Evolutionary conservation across 2,329 filamentous ascomycete genomes (phyloP), one percentile per base, ranked within the genome.

Genomic region (Sphaerulina vaccinii): DNA sequence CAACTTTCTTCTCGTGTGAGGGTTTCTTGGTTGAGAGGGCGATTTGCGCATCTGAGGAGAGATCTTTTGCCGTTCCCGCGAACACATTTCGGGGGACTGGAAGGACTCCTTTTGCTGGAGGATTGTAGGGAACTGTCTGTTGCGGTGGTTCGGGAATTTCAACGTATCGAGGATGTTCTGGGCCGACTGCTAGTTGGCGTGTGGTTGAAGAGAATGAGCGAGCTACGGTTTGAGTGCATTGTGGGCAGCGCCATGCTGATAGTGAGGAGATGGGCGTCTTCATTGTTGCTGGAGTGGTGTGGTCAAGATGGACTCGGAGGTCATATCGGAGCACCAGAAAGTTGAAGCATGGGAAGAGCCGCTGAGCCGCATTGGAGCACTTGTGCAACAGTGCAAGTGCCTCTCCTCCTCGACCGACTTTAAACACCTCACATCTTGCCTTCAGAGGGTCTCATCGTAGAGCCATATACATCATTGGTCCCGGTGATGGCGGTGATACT

Each of bases 101-200:
- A 0, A 99, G 80, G 51, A 85, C 82, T 61, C 93, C 93, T 69
- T 90, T 90, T 27, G 90, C 69, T 9, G 62, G 59, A 13, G 72
- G 74, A 53, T 75, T 75, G 45, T 69, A 65, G 3, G 74, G 71
- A 36, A 74, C 71, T n/a, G 81, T 78, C 44, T 85, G 83, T 69
- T 96, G 90, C n/a, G 83, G 80, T 42, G 87, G 81, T 61, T 79
- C 78, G 41, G 91, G 92, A 49, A 96, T 77, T 60, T 89, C 84
- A 73, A 97, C 87, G 76, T 87, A 97, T 59, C 82, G 81, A 40
- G 93, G 92, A 29, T 90, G 95, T 69, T 96, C 88, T 42, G 93
- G 92, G 15, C 86, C 86, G 58, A 91, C 76, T 43, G 73, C 72
- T 42, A 65, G 67, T 51, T 64, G 61, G n/a, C 68, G 38, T 15